Evolutionary conservation across 2,329 filamentous ascomycete genomes (phyloP).

Genomic region (Scedosporium apiospermum): DNA sequence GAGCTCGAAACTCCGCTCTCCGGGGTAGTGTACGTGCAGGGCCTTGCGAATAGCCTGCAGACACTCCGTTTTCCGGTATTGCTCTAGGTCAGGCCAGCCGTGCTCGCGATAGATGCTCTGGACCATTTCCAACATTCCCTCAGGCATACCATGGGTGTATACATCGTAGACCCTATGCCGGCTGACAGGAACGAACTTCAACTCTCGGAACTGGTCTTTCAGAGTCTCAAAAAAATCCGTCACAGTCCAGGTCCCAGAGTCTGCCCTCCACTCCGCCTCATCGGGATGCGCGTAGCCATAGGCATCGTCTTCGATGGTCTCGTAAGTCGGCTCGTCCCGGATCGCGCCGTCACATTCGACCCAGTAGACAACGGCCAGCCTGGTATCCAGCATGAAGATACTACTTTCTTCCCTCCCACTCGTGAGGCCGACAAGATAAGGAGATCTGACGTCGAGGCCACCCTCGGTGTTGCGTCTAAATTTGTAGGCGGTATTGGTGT

Average conservation of each 20-base stretch:
- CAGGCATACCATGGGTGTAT: not conserved
- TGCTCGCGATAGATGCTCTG: slow-evolving; percentile 14
- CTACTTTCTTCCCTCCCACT: slow-evolving; percentile 9
- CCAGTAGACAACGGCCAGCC: too few species aligned
- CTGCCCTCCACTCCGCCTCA: slow-evolving; percentile 17
- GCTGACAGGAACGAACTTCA: slow-evolving; percentile 15
- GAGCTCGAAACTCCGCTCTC: too few species aligned
- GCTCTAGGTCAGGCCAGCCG: slow-evolving; percentile 14
- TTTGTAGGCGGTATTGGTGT: slow-evolving; percentile 5
- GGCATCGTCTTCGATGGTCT: slow-evolving; percentile 11
- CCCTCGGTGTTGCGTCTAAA: too few species aligned
- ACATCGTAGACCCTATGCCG: slow-evolving; percentile 6
- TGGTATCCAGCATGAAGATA: slow-evolving; percentile 16
- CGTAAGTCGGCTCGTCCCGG: slow-evolving; percentile 12
- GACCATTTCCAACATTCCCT: slow-evolving; percentile 11
- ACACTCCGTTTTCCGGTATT: too few species aligned
- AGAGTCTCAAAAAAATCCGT: slow-evolving; percentile 17
- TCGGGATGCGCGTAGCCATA: slow-evolving; percentile 15
- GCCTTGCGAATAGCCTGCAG: too few species aligned
- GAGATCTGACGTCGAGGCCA: slow-evolving; percentile 6
- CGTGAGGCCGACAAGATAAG: slow-evolving; percentile 12
- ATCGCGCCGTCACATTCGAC: too few species aligned
- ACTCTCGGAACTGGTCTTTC: slow-evolving; percentile 14
- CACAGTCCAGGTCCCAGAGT: slow-evolving; percentile 15
- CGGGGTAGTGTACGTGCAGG: too few species aligned